Conservation (phyloP, 106 monocot species). For the Dendrobium catenatum region DNA sequence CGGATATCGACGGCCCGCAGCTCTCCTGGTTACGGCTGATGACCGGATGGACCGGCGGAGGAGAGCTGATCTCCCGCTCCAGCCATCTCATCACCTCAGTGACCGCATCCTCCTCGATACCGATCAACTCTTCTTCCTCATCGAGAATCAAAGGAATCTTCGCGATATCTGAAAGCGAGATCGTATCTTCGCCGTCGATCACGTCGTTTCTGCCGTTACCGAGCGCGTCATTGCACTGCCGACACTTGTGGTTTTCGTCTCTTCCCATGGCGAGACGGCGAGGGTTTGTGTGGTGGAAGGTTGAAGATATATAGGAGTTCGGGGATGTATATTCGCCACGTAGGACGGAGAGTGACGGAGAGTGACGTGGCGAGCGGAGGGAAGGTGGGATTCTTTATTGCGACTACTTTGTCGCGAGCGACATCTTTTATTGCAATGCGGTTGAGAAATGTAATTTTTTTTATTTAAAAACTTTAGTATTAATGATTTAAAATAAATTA, state of each 20-base stretch:
- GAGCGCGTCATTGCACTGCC: no score
- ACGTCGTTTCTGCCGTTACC: no score
- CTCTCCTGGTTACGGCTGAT: background rate
- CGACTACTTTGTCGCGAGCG: no score
- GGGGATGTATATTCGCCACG: background rate
- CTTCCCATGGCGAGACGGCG: background rate
- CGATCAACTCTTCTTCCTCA: background rate
- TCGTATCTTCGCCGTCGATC: no score
- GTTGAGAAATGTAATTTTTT: no score
- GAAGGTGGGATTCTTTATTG: no score
- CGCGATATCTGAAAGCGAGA: background rate
- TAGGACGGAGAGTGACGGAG: background rate
- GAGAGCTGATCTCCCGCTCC: background rate
- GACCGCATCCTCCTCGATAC: background rate
- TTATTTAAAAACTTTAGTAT: no score
- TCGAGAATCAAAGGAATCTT: background rate
- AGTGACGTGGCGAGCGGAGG: no score
- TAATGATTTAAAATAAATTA: no score
- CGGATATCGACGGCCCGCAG: background rate
- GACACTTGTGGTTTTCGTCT: background rate
- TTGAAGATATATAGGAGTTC: background rate
- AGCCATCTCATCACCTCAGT: background rate
- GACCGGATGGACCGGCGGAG: background rate
- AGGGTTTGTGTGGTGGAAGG: background rate
- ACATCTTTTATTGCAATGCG: no score